Base-by-base conservation (phyloP, 805 yeast genomes). In the Zygoascus tannicola region DNA sequence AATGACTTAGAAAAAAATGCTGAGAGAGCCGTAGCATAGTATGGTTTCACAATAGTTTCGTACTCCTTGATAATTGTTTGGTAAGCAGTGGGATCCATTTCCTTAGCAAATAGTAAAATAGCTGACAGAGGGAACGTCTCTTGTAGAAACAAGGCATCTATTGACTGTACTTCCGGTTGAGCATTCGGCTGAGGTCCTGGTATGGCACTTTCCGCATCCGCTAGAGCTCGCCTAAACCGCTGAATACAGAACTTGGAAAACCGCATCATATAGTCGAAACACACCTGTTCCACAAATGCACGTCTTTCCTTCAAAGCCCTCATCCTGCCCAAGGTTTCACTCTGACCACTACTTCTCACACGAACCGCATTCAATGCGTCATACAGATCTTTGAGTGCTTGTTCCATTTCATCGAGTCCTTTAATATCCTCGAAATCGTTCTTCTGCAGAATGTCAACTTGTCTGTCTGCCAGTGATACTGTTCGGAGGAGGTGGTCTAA, bases 221-320 rank as follows among this genome's bases (percentile, higher is more conserved):
- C 23, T 43, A 48, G 56, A 45, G 21, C 65, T 19, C 56, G 59
- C 22, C 61, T 64, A 43, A 82, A 69, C 26, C 71, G 66, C 2
- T 54, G 45, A 12, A 63, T 65, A 48, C 80, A 63, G 40, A 71
- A 78, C 1, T 41, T 49, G 12, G 57, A 67, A 45, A 76, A 69
- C 48, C 73, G 68, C 16, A 56, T 59, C 28, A 76, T 58, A 54
- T 86, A 83, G 3, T 65, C 61, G 2, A 57, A 53, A 1, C 81
- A 69, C 0, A 78, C 78, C 18, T 63, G 57, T 52, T 80, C 85
- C 56, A 81, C 84, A 4, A 67, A 70, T 14, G 68, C 64, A 46
- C 77, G 72, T 54, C 81, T 79, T 53, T 84, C 86, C 47, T 70
- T 71, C 46, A 85, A 67, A 0, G 94, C 94, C 45, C 71, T 69